phyloP scores from a whole-genome alignment of 2,329 filamentous ascomycete genomes.

The Camillea tinctor region DNA sequence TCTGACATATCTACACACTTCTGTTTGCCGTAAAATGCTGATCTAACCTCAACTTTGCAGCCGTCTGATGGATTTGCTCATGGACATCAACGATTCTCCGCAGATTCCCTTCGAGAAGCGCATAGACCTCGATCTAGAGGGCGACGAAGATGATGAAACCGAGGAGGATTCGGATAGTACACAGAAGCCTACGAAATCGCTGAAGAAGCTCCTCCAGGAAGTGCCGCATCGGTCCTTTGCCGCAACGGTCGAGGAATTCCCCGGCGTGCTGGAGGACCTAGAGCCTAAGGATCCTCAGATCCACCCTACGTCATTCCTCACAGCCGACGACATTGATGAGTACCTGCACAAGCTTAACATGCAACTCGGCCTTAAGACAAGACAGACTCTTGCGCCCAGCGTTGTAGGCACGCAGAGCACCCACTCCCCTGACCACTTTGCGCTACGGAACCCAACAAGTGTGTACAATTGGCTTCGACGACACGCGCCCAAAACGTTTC shows the following conservation, averaged over 20 bases:
- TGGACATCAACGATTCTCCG: constrained; percentile 83
- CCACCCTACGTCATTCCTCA: constrained; percentile 65
- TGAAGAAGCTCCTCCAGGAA: constrained; percentile 49
- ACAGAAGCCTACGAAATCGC: constrained; percentile 44
- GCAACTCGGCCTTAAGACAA: constrained; percentile 42
- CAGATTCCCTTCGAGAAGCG: constrained; percentile 75
- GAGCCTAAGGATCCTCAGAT: constrained; percentile 50
- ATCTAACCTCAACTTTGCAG: constrained; percentile 45
- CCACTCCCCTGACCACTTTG: constrained; percentile 42
- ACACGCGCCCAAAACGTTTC: constrained; percentile 79
- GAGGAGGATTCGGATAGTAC: constrained; percentile 42
- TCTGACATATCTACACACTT: no score
- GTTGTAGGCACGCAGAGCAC: constrained; percentile 35
- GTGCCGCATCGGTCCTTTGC: constrained; percentile 52
- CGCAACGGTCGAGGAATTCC: constrained; percentile 61
- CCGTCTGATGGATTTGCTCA: constrained; percentile 81
- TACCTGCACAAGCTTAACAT: constrained; percentile 67
- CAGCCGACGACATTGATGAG: constrained; percentile 69
- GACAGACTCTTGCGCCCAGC: constrained; percentile 52
- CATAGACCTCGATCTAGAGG: constrained; percentile 63
- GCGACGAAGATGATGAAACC: constrained; percentile 39
- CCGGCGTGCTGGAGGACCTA: constrained; percentile 53
- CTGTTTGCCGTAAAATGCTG: constrained; percentile 10
- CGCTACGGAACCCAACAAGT: constrained; percentile 77
- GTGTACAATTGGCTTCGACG: constrained; percentile 95